Evolutionary conservation across 169 alveolate species (phyloP).

Genomic region (Plasmodium knowlesi): DNA sequence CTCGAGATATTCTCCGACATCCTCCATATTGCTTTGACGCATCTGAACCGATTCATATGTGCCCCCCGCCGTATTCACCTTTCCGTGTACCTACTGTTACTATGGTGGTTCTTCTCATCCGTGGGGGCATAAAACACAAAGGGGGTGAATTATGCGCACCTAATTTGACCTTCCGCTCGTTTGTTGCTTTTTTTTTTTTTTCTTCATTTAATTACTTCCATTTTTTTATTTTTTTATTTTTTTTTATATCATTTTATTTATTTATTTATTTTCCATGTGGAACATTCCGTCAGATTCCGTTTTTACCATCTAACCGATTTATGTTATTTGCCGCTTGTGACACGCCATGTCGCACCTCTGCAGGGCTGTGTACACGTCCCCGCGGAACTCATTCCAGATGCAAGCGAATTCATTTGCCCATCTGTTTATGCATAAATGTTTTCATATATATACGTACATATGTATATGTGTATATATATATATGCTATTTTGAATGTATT

Average conservation of each 20-base stretch:
- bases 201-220: too few species aligned
- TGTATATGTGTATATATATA: neutral
- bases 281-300: neutral
- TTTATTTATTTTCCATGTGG: neutral
- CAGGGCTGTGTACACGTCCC: conserved; percentile 11
- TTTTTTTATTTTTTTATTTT: neutral
- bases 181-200: neutral
- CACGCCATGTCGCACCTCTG: neutral
- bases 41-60: neutral
- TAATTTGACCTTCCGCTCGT: neutral
- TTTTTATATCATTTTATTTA: neutral
- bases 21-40: neutral
- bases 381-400: neutral
- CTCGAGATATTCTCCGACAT: neutral
- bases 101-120: neutral
- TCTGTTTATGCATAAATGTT: neutral
- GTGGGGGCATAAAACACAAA: neutral
- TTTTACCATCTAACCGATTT: neutral
- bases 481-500: too few species aligned
- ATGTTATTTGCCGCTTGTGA: neutral
- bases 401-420: neutral
- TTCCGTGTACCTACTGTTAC: neutral
- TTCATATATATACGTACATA: neutral
- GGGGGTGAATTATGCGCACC: neutral
- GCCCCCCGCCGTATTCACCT: neutral